Percentiles rank a stretch among this genome's conserved stretches.
These are phyloP conservation scores for Dendrothele bispora DNA, from an alignment of 768 basidiomycete genomes.

Conservation along the genomic window DNA sequence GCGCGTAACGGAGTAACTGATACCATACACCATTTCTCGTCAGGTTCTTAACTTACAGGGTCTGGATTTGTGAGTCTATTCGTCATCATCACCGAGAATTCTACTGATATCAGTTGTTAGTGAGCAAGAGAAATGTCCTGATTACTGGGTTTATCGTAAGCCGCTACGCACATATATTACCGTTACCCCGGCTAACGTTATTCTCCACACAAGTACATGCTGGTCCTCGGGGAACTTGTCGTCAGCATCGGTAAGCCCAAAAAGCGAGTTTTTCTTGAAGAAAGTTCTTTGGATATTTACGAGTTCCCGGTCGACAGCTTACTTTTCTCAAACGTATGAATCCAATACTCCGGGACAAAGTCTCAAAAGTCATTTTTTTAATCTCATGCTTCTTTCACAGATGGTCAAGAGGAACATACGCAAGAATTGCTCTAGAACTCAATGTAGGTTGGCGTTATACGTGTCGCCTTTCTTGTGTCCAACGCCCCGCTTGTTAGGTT, in stretches of 20 bases:
- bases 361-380: background rate
- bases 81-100: background rate
- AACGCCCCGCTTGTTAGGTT: background rate
- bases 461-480: background rate
- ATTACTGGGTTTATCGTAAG: background rate
- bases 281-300: background rate
- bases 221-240: background rate
- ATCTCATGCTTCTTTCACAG: background rate
- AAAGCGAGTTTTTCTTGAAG: background rate
- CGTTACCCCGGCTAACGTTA: background rate
- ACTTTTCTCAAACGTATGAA: background rate
- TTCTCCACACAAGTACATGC: background rate
- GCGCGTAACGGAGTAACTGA: background rate
- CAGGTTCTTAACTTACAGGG: constrained; percentile 6
- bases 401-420: constrained; percentile 3
- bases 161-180: too few relatives aligned
- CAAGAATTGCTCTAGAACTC: background rate
- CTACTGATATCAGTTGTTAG: background rate
- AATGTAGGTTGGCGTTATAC: background rate
- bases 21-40: background rate
- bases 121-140: constrained; percentile 1
- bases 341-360: background rate
- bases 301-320: background rate
- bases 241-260: constrained; percentile 5
- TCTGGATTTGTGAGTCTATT: constrained; percentile 1